These are phyloP conservation scores for Ciborinia camelliae DNA, from an alignment of 2,329 filamentous ascomycete species.

Conservation along the genomic window DNA sequence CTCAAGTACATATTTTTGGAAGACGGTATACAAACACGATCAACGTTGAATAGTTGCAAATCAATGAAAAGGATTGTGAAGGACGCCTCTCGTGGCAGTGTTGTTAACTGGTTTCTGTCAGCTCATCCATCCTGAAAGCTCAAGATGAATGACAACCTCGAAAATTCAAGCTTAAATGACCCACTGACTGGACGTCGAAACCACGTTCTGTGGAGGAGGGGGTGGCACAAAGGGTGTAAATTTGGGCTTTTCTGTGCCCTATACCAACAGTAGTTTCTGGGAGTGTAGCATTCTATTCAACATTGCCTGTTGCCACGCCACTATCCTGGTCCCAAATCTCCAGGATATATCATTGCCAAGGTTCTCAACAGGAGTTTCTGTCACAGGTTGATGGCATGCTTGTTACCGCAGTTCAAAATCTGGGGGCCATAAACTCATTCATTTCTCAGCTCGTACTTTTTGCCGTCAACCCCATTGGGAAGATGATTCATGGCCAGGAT, in stretches of 20 bases:
- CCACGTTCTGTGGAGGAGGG: not conserved
- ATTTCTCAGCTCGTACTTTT: not conserved
- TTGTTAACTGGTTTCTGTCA: not conserved
- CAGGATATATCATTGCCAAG: not conserved
- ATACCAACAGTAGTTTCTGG: not conserved
- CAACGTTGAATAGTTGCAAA: not conserved
- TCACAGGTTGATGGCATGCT: not conserved
- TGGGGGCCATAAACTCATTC: not conserved
- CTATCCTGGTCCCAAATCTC: not conserved
- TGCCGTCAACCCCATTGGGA: not conserved
- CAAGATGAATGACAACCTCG: not conserved
- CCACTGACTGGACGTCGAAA: not conserved
- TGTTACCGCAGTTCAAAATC: not conserved
- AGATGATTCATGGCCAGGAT: not conserved
- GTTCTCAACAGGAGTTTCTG: not conserved
- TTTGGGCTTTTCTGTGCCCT: not conserved
- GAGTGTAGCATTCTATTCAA: not conserved
- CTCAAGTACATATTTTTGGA: not conserved
- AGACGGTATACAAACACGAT: not conserved
- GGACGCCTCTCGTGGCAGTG: not conserved
- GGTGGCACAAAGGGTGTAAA: not conserved
- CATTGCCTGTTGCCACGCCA: conserved; percentile 4
- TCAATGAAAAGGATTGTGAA: not conserved
- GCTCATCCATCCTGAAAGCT: not conserved
- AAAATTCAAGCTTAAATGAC: not conserved